A percentile compares a stretch with the other conserved stretches of the same genome.
Evolutionary conservation across 306 rosid genomes (phyloP).

Genomic region (Nissolia schottii): DNA sequence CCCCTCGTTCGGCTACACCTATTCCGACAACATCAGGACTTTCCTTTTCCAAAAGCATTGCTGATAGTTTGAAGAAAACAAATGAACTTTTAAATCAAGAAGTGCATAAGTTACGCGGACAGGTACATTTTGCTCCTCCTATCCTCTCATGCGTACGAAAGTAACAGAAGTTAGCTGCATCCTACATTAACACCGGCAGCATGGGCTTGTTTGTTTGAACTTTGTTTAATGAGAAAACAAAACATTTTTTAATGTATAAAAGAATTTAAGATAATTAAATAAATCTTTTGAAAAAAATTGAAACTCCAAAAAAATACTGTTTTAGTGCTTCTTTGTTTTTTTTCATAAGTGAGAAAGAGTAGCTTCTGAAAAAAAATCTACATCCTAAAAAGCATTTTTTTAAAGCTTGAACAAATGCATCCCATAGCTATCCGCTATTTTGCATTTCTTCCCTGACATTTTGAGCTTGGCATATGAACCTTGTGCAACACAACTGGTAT

Average conservation of each 20-base stretch:
- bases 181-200: background rate
- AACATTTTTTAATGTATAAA: background rate
- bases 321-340: background rate
- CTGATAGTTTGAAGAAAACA: constrained; percentile 84
- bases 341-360: background rate
- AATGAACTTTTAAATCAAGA: constrained; percentile 87
- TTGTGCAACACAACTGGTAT: background rate
- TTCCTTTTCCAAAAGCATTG: constrained; percentile 73
- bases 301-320: background rate
- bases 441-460: background rate
- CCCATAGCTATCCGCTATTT: background rate
- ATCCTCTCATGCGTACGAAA: background rate
- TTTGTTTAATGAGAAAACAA: background rate
- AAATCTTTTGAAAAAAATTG: background rate
- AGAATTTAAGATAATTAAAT: background rate
- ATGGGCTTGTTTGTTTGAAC: background rate
- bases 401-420: background rate
- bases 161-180: background rate
- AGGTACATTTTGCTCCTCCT: constrained; percentile 46
- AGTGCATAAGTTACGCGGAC: constrained; percentile 66
- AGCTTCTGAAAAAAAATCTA: background rate
- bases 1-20: constrained; percentile 97
- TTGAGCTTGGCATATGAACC: background rate
- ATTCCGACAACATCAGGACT: constrained; percentile 92
- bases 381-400: background rate